Evolutionary conservation across 2,329 filamentous ascomycete species (phyloP).

Genomic region (Fusarium sp.): DNA sequence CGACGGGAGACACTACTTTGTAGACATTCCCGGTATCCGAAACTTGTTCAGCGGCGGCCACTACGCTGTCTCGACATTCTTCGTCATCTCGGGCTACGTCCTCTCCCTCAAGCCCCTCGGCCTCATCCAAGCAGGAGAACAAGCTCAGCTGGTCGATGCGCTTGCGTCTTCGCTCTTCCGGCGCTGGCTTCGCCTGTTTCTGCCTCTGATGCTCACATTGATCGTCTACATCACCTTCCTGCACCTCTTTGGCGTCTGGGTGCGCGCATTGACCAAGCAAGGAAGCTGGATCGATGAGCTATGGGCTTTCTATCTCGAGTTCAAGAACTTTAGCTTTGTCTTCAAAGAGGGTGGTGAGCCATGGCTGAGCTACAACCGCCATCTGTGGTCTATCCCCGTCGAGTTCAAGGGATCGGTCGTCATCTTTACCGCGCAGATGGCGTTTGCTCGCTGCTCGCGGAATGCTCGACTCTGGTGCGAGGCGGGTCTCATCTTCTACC

Average conservation of each 20-base stretch:
- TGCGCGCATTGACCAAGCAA: constrained; percentile 51
- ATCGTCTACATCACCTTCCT: constrained; percentile 60
- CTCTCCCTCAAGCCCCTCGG: constrained; percentile 60
- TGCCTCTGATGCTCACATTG: constrained; percentile 64
- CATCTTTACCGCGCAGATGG: constrained; percentile 65
- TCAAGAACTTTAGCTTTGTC: constrained; percentile 75
- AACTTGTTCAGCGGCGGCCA: constrained; percentile 69
- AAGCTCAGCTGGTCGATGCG: constrained; percentile 53
- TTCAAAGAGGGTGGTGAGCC: constrained; percentile 66
- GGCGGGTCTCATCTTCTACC: constrained; percentile 66
- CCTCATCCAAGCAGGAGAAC: constrained; percentile 56
- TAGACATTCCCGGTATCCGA: constrained; percentile 65
- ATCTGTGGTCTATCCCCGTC: constrained; percentile 70
- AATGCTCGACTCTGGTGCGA: constrained; percentile 65
- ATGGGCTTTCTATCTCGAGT: constrained; percentile 61
- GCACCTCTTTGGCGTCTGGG: constrained; percentile 61
- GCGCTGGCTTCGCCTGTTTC: constrained; percentile 59
- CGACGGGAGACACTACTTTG: constrained; percentile 58
- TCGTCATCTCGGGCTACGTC: constrained; percentile 67
- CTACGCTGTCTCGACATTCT: constrained; percentile 66
- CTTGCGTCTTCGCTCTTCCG: constrained; percentile 59
- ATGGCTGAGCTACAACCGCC: constrained; percentile 62
- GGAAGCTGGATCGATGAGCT: constrained; percentile 58
- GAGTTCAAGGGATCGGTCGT: constrained; percentile 72
- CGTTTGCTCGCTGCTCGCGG: constrained; percentile 64